phyloP scores from a whole-genome alignment of 306 rosid genomes.

The Citrullus colocynthis region DNA sequence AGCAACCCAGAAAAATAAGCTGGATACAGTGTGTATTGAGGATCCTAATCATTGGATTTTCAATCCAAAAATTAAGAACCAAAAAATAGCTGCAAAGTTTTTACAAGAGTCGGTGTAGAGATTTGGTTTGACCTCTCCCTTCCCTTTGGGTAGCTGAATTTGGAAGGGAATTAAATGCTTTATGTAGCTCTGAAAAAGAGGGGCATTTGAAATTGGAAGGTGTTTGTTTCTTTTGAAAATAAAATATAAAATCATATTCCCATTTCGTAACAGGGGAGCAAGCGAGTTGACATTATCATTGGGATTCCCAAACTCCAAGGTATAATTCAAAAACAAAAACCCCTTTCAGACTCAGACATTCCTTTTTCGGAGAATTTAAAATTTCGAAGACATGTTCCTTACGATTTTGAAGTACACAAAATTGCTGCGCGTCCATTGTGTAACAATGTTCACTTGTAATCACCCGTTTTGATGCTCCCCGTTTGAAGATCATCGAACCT shows the following conservation, averaged over 20 bases:
- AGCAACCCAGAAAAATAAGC: conserved; percentile 38
- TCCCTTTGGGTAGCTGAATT: neutral
- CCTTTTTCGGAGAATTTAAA: neutral
- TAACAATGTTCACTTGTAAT: neutral
- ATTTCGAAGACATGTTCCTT: neutral
- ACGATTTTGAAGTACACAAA: neutral
- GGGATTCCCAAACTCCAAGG: neutral
- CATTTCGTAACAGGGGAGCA: neutral
- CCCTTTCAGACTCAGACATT: conserved; percentile 12
- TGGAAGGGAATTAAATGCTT: conserved; percentile 4
- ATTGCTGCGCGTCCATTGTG: neutral
- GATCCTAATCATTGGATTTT: neutral
- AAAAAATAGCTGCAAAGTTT: neutral
- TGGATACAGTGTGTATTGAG: conserved; percentile 26
- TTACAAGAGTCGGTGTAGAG: neutral
- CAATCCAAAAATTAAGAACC: neutral
- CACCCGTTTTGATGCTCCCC: neutral
- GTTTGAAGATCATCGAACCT: neutral
- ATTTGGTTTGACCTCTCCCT: neutral
- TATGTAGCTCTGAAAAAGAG: conserved; percentile 11
- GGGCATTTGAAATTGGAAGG: neutral
- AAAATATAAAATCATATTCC: neutral
- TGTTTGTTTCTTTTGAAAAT: neutral
- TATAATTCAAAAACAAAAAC: neutral
- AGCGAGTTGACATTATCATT: neutral